A percentile compares a stretch with the other conserved stretches of the same genome.
phyloP scores from a whole-genome alignment of 2,329 filamentous ascomycete genomes.

The Tolypocladium tropicale region DNA sequence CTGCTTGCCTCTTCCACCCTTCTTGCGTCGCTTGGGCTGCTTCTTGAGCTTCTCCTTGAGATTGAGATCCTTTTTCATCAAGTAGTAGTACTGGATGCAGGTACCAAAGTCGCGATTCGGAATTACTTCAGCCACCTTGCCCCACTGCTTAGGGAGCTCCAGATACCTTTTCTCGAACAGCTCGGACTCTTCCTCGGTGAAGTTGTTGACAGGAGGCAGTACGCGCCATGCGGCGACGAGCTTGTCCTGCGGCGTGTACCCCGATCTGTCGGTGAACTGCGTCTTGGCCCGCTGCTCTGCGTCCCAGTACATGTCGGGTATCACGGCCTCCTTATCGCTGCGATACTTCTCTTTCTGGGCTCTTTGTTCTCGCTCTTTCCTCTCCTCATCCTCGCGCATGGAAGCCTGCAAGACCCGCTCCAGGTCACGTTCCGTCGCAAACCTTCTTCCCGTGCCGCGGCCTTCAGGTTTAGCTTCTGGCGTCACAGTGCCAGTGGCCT shows the following conservation, averaged over 20 bases:
- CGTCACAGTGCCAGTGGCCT: conserved; percentile 25
- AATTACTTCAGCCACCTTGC: conserved; percentile 60
- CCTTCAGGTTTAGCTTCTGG: conserved; percentile 49
- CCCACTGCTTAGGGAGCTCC: conserved; percentile 74
- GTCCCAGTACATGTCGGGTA: conserved; percentile 60
- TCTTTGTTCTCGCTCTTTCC: conserved; percentile 54
- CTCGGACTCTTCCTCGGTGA: conserved; percentile 58
- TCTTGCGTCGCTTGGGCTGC: conserved; percentile 49
- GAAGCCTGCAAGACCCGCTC: conserved; percentile 65
- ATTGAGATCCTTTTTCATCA: conserved; percentile 64
- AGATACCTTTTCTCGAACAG: conserved; percentile 66
- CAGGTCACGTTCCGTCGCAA: conserved; percentile 62
- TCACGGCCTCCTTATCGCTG: conserved; percentile 64
- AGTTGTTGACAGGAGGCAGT: conserved; percentile 63
- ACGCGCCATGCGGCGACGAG: conserved; percentile 63
- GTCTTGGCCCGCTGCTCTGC: conserved; percentile 47
- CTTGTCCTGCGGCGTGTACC: conserved; percentile 52
- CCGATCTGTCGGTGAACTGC: conserved; percentile 55
- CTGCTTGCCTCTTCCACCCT: conserved; percentile 45
- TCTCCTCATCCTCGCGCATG: conserved; percentile 58
- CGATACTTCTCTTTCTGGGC: conserved; percentile 60
- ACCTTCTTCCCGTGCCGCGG: conserved; percentile 42
- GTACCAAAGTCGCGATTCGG: conserved; percentile 62
- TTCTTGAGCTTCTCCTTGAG: conserved; percentile 67
- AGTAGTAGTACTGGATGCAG: conserved; percentile 80